Base-by-base conservation (phyloP, 1,284 basidiomycete species). In the Cryptococcus sp. region DNA sequence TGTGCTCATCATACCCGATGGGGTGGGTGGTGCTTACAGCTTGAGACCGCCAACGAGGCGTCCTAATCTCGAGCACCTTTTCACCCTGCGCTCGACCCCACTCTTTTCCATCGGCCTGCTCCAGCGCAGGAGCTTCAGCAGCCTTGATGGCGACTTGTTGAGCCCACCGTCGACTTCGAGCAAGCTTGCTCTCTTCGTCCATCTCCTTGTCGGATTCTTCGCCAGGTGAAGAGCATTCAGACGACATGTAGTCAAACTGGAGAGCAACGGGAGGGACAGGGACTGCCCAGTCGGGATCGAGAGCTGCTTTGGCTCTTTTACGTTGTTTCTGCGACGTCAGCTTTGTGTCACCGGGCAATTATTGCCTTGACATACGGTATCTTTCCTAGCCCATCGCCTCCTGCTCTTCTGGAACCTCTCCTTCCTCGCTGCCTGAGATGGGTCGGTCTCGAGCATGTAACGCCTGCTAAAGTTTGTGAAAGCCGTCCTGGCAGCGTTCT, bases 31-130 rank as follows among this genome's bases (percentile, higher is more conserved):
- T 7, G 56, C 66, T 56, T 46, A 70, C 68, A 42, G 59, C 42
- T 1, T 53, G 48, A 16, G 61, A 63, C 14, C 72, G 54, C 72
- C 72, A 74, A 12, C 60, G 56, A 21, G 71, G 69, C 9, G 64
- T 68, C 35, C 71, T 58, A 9, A 95, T 91, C 34, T 92, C 88
- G 59, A 89, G 62, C 0, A 87, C 86, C 31, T 82, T 84, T 48
- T 80, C 80, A 49, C 77, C 74, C 72, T 61, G 54, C 1, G 58
- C 59, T 58, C 58, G 62, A 0, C 73, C 78, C 11, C 31, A 42
- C 91, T 92, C 66, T 93, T 91, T 57, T 76, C 76, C 65, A 79
- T 79, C 41, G 86, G 77, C 73, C 93, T 93, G 55, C 76, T 44
- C 31, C 34, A n/a, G n/a, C 45, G n/a, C 32, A 16, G 16, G 19